A percentile compares a stretch with the other conserved stretches of the same genome.
Evolutionary conservation across 345 rosid genomes (phyloP).

Genomic region (Citrus cavaleriei): DNA sequence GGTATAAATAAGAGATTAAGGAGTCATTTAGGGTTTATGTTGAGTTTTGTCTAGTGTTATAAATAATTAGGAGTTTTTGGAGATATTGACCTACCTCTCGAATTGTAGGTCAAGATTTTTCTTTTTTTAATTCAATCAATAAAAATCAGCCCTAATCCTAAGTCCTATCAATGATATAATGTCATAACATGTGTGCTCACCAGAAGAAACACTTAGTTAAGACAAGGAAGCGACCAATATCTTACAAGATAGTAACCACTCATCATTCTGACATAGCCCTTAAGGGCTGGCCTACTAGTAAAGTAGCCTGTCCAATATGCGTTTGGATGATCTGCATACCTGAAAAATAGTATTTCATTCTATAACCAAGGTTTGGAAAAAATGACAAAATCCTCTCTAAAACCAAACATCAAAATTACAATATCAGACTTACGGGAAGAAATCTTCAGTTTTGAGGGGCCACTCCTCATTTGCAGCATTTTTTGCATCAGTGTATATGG

Average conservation of each 20-base stretch:
- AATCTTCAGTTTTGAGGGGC: constrained; percentile 91
- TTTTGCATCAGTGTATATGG: constrained; percentile 88
- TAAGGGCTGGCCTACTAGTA: constrained; percentile 84
- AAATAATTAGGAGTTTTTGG: too few relatives aligned
- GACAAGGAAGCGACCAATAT: not conserved
- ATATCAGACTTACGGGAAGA: constrained; percentile 74
- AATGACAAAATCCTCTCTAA: not conserved
- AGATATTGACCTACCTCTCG: too few relatives aligned
- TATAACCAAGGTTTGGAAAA: not conserved
- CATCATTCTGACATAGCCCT: constrained; percentile 73
- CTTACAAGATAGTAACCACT: constrained; percentile 86
- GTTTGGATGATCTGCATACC: constrained; percentile 90
- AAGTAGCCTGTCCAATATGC: constrained; percentile 98
- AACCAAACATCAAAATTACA: not conserved
- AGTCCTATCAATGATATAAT: not conserved
- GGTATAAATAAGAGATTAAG: too few relatives aligned
- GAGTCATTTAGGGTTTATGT: too few relatives aligned
- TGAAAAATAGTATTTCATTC: constrained; percentile 23
- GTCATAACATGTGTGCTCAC: not conserved
- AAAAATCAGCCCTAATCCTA: too few relatives aligned
- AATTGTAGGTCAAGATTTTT: too few relatives aligned
- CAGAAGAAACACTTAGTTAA: not conserved
- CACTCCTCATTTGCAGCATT: constrained; percentile 67
- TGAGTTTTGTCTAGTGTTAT: too few relatives aligned
- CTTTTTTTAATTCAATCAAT: too few relatives aligned